These are phyloP conservation scores for Lentinula novae-zelandiae DNA, from an alignment of 1,284 basidiomycete genomes.

Conservation along the genomic window DNA sequence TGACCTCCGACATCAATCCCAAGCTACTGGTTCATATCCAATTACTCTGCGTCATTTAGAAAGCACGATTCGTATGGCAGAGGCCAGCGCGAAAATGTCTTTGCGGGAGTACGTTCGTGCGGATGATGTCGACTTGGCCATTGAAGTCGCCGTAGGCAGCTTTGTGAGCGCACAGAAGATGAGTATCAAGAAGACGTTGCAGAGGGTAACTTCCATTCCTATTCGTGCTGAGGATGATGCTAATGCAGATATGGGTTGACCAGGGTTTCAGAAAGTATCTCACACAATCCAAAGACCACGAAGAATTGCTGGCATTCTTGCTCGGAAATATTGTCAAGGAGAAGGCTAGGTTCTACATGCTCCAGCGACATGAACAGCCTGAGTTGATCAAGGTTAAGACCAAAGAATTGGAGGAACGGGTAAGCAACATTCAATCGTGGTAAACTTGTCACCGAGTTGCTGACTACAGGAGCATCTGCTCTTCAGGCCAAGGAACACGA, in stretches of 20 bases:
- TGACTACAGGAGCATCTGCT: conserved; percentile 10
- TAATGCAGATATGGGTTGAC: conserved; percentile 4
- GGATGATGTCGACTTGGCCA: conserved; percentile 97
- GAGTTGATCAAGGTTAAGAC: conserved; percentile 72
- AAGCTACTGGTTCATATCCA: conserved; percentile 96
- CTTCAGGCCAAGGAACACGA: conserved; percentile 88
- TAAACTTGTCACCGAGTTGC: background rate
- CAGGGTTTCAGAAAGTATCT: conserved; percentile 97
- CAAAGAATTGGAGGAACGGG: conserved; percentile 79
- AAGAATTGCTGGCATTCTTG: conserved; percentile 93
- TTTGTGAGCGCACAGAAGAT: conserved; percentile 98
- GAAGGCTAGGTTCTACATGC: conserved; percentile 80
- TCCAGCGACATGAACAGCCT: conserved; percentile 75
- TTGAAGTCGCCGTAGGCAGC: conserved; percentile 91
- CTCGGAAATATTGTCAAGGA: conserved; percentile 96
- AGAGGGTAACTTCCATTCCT: conserved; percentile 62
- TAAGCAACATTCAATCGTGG: conserved; percentile 33
- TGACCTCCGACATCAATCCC: conserved; percentile 94
- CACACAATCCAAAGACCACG: conserved; percentile 90
- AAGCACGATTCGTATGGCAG: conserved; percentile 99
- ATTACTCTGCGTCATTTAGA: conserved; percentile 98
- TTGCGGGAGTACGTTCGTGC: conserved; percentile 92
- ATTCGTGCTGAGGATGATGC: conserved; percentile 9
- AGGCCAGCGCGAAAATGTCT: conserved; percentile 98
- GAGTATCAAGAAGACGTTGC: conserved; percentile 96